Conservation (phyloP, 2,329 filamentous ascomycete genomes). For the Ophiognomonia clavigignenti-juglandacearum region DNA sequence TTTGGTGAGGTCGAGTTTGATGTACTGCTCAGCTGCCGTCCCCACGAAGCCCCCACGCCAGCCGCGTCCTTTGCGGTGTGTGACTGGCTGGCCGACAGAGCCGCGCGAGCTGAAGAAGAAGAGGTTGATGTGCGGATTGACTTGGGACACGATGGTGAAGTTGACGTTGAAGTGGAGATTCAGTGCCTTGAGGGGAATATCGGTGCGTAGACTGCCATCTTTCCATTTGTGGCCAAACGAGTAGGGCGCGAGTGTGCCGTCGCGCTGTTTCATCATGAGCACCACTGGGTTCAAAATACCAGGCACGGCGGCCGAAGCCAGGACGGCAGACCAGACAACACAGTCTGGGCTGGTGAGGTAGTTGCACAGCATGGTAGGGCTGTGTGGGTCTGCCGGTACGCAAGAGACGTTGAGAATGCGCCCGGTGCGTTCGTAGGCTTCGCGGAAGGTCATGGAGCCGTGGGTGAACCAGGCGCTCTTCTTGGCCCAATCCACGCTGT, state of each 20-base stretch:
- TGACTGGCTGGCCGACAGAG: slow-evolving; percentile 86
- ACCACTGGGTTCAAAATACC: slow-evolving; percentile 95
- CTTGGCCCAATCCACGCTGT: slow-evolving; percentile 85
- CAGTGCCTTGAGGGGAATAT: slow-evolving; percentile 89
- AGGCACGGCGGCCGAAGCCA: slow-evolving; percentile 92
- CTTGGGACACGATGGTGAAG: slow-evolving; percentile 83
- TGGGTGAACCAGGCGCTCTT: slow-evolving; percentile 84
- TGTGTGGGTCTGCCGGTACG: slow-evolving; percentile 92
- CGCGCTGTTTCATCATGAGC: slow-evolving; percentile 78
- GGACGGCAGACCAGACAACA: slow-evolving; percentile 94
- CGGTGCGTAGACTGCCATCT: slow-evolving; percentile 87
- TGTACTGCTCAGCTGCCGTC: slow-evolving; percentile 85
- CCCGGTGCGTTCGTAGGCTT: slow-evolving; percentile 90
- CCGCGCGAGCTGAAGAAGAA: slow-evolving; percentile 98
- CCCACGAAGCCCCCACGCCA: slow-evolving; percentile 96
- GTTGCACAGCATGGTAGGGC: slow-evolving; percentile 86
- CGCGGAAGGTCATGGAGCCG: slow-evolving; percentile 88
- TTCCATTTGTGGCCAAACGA: slow-evolving; percentile 99
- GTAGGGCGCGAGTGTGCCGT: slow-evolving; percentile 78
- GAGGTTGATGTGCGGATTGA: slow-evolving; percentile 96
- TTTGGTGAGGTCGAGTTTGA: slow-evolving; percentile 95
- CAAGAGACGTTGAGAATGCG: slow-evolving; percentile 94
- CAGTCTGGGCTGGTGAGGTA: slow-evolving; percentile 94
- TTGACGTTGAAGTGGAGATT: slow-evolving; percentile 99
- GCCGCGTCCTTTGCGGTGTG: slow-evolving; percentile 85